These are phyloP conservation scores for Oxyria digyna DNA, from an alignment of 148 eudicot genomes.

Conservation along the genomic window DNA sequence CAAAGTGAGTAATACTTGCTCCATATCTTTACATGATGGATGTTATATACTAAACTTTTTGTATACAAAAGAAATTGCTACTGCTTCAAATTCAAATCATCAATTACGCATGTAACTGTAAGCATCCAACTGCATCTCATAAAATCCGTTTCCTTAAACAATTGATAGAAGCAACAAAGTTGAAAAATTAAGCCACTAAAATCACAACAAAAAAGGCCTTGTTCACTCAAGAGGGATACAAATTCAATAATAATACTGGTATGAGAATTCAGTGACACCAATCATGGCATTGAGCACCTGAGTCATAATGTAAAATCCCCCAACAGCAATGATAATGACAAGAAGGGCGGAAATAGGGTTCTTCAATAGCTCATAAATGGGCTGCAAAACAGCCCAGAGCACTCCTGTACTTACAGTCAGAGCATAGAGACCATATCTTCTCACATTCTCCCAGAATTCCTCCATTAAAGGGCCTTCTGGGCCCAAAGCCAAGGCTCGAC, in stretches of 20 bases:
- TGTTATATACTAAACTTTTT: no score
- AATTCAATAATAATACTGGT: slow-evolving; percentile 46
- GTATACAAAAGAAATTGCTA: no score
- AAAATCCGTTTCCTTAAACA: not conserved
- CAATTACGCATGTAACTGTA: not conserved
- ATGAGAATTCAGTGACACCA: slow-evolving; percentile 60
- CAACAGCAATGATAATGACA: slow-evolving; percentile 37
- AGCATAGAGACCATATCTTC: slow-evolving; percentile 65
- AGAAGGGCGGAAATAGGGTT: slow-evolving; percentile 69
- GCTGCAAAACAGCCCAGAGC: slow-evolving; percentile 38
- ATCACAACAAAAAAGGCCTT: not conserved
- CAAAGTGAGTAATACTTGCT: no score
- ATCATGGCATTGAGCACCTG: slow-evolving; percentile 74
- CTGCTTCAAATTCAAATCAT: no score
- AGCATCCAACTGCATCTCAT: not conserved
- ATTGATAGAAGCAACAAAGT: not conserved
- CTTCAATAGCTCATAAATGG: slow-evolving; percentile 47
- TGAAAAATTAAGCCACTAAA: not conserved
- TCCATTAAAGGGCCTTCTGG: slow-evolving; percentile 83
- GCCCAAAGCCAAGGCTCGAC: slow-evolving; percentile 63
- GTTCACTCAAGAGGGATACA: not conserved
- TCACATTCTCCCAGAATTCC: slow-evolving; percentile 83
- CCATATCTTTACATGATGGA: no score
- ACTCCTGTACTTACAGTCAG: slow-evolving; percentile 73
- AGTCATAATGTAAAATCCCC: slow-evolving; percentile 47